Evolutionary conservation across 2,329 filamentous ascomycete genomes (phyloP).

Genomic region (Colletotrichum sp.): DNA sequence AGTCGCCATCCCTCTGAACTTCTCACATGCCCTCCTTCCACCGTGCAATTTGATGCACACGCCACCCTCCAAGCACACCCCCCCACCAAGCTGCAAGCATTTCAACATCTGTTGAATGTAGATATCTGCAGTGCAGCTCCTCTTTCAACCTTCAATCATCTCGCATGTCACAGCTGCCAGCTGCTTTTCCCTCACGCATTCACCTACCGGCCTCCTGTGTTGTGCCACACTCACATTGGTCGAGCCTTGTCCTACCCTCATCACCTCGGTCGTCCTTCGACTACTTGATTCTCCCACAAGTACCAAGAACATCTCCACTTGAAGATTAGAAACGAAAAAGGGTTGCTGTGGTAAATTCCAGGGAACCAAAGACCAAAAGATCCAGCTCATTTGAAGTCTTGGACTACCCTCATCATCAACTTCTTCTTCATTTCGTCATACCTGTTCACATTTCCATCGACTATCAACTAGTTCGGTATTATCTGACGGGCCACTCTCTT

Average conservation of each 20-base stretch:
- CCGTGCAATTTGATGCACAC: constrained; percentile 3
- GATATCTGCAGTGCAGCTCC: constrained; percentile 6
- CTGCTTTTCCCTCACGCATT: not conserved
- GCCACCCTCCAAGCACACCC: not conserved
- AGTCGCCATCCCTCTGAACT: not conserved
- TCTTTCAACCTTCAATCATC: constrained; percentile 5
- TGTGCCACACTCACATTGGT: not conserved
- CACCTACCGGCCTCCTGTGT: not conserved
- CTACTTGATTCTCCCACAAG: constrained; percentile 13
- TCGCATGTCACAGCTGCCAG: not conserved
- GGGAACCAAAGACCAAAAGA: not conserved
- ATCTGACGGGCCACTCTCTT: not conserved
- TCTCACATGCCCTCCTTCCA: not conserved
- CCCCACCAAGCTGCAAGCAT: not conserved
- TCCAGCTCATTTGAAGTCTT: not conserved
- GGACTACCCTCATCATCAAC: not conserved
- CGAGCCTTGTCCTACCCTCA: not conserved
- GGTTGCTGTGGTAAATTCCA: not conserved
- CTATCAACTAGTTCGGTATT: not conserved
- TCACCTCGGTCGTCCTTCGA: not conserved
- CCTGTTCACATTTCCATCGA: not conserved
- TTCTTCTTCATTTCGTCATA: not conserved
- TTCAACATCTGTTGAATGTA: constrained; percentile 11
- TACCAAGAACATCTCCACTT: not conserved
- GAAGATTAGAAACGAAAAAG: not conserved